Base-by-base conservation (phyloP, 345 rosid genomes). In the Hevea brasiliensis region DNA sequence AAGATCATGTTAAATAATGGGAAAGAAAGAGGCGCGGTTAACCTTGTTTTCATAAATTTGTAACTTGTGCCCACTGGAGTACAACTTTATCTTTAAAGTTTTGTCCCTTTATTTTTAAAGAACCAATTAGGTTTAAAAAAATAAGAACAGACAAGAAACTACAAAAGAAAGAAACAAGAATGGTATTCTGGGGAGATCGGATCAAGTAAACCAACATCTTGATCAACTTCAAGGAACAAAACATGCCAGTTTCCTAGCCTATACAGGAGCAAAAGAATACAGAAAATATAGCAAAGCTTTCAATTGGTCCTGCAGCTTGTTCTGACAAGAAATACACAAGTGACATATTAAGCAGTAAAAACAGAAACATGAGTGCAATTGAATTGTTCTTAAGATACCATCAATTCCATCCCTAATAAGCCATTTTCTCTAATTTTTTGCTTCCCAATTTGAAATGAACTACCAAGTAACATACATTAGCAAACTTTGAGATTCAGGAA, bases 1-100 rank as follows among this genome's bases (percentile, higher is more conserved):
- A 94, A 73, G 98, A 94, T 82, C 85, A 90, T 35, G 68, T 80
- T 7, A 81, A 84, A 54, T 82, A 79, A 82, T 45, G 61, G 55
- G 21, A 14, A 23, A 24, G 26, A 47, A 64, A 72, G 40, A 61
- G 73, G 17, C 64, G 54, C 20, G 44, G 53, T 8, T 64, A 27
- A 29, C 41, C 65, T 42, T 53, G 70, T 26, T 65, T 72, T 59
- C 65, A 63, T 61, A 67, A 26, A 37, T 74, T 63, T 69, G 67
- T 71, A 54, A 64, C 9, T 55, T 50, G 51, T 18, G 42, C 32
- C 27, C 26, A 11, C n/a, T 51, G 35, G 48, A 74, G n/a, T 41
- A 71, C n/a, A n/a, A 41, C 7, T 29, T 50, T 41, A 64, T 67
- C 17, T 75, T 65, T 8, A n/a, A 45, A 23, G 7, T 12, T 72